Base-by-base conservation (phyloP, 768 basidiomycete species). In the Agrocybe praecox region DNA sequence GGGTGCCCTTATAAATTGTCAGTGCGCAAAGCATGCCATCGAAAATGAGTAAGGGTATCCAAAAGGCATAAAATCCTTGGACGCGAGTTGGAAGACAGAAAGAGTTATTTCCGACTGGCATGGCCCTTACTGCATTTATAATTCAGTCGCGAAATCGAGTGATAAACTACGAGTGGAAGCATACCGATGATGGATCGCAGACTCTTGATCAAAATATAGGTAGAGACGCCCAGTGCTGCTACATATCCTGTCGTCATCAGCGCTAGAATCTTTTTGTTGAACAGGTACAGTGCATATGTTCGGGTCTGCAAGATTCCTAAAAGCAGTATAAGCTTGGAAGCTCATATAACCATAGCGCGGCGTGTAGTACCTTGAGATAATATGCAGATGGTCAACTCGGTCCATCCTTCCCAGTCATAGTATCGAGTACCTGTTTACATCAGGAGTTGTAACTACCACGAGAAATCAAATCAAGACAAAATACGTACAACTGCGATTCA, bases 331-430 rank as follows among this genome's bases (percentile, higher is more conserved):
- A 53, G n/a, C 18, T 32, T 19, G 17, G n/a, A n/a, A n/a, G n/a
- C n/a, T n/a, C n/a, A n/a, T n/a, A n/a, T n/a, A n/a, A n/a, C n/a
- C n/a, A n/a, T n/a, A n/a, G n/a, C n/a, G n/a, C n/a, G n/a, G n/a
- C n/a, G n/a, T n/a, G n/a, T n/a, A n/a, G n/a, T 48, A 40, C 53
- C 24, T 55, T 55, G 46, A 6, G 45, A 45, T 0, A 55, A 23
- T 17, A 55, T n/a, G 2, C n/a, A 23, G 17, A 55, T 23, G 12
- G 29, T 29, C 19, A 55, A 42, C 11, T 29, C 53, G 2, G 53
- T 48, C 53, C 53, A 55, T 17, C 53, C 53, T 48, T 55, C 46
- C 53, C 53, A 55, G 46, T 55, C 6, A 19, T 24, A 40, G 12
- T 36, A 49, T 11, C 32, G 17, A 17, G 11, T 36, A 29, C 53